Evolutionary conservation across 169 alveolate genomes (phyloP).

Genomic region (Plasmodium yoelii): DNA sequence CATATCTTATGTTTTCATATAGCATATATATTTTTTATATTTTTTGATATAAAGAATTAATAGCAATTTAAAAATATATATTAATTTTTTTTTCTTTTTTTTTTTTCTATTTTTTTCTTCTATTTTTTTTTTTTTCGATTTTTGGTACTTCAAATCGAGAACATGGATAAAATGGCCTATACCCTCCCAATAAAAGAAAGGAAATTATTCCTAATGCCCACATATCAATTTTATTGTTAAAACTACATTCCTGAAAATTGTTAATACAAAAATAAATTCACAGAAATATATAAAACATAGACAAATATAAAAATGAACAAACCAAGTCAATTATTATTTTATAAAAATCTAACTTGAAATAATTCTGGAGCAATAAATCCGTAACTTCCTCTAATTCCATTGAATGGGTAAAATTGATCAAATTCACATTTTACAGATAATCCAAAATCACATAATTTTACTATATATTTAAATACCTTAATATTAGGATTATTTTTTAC

Average conservation of each 20-base stretch:
- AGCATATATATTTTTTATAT: too few relatives aligned
- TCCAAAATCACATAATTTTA: constrained; percentile 69
- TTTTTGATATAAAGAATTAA: too few relatives aligned
- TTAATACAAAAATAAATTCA: background rate
- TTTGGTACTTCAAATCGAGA: constrained; percentile 61
- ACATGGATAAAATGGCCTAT: constrained; percentile 80
- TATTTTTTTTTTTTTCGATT: constrained; percentile 4
- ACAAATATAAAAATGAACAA: background rate
- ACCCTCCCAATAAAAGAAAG: constrained; percentile 78
- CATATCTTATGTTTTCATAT: too few relatives aligned
- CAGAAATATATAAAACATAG: background rate
- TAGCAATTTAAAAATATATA: too few relatives aligned
- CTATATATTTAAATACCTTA: constrained; percentile 15
- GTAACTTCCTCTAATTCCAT: constrained; percentile 78
- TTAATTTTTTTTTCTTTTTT: constrained; percentile 3
- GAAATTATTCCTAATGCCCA: constrained; percentile 81
- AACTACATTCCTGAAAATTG: constrained; percentile 49
- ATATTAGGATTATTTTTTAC: background rate
- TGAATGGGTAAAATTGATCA: constrained; percentile 48
- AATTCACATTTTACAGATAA: constrained; percentile 64
- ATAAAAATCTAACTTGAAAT: constrained; percentile 52
- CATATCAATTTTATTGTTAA: constrained; percentile 77
- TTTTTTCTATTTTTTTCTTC: too few relatives aligned
- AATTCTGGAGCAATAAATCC: constrained; percentile 83
- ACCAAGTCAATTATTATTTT: background rate